Conservation (phyloP, 306 rosid species). For the Vigna reflexopilosa region DNA sequence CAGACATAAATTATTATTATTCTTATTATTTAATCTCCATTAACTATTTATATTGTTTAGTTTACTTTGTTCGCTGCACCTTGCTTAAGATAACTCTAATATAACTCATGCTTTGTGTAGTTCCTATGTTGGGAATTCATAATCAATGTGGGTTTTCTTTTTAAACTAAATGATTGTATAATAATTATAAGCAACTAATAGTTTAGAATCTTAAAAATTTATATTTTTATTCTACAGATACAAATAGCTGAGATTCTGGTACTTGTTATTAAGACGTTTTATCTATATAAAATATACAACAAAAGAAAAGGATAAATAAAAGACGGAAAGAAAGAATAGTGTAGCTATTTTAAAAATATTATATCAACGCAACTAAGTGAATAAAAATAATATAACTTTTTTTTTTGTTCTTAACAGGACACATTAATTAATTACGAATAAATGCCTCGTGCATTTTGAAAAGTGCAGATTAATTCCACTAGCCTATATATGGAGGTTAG, state of each 20-base stretch:
- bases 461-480: conserved; percentile 24
- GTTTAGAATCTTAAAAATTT: background rate
- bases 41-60: background rate
- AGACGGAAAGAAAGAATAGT: background rate
- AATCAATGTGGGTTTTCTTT: background rate
- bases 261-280: background rate
- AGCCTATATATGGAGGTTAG: background rate
- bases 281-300: background rate
- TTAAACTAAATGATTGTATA: background rate
- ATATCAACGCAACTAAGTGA: background rate
- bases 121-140: background rate
- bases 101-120: background rate
- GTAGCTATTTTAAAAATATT: background rate
- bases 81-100: background rate
- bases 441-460: conserved; percentile 10
- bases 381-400: background rate
- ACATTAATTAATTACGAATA: background rate
- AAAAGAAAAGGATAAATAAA: background rate
- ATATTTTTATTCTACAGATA: background rate
- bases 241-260: background rate
- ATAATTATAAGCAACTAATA: background rate
- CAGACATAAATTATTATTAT: background rate
- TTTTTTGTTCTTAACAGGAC: conserved; percentile 6
- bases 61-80: background rate
- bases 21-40: background rate